Base-by-base conservation (phyloP, 2,329 filamentous ascomycete genomes). In the Beauveria australis region DNA sequence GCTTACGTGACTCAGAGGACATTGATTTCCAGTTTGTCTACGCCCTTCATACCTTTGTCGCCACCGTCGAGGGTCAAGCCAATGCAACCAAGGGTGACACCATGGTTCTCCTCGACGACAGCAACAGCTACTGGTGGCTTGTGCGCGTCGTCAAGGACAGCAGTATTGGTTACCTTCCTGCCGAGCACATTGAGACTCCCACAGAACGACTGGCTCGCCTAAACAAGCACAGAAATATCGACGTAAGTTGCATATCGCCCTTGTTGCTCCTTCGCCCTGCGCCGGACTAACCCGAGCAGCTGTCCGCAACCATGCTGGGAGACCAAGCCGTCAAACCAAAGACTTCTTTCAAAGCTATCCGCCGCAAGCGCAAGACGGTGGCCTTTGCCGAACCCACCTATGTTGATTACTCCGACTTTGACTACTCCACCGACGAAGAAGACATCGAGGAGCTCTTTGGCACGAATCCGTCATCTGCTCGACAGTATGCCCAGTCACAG, bases 21-120 rank as follows among this genome's bases (percentile, higher is more conserved):
- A 99, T 99, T 76, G 94, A 99, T 81, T 97, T 99, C 79, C 93
- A 97, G 74, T 97, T 97, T 76, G 94, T 99, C 63, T 99, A 99
- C 77, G 94, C 94, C 30, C 81, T 99, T 62, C 94, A 97, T 73
- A 99, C 93, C 2, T 99, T 99, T 70, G 90, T 97, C 65, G 94
- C 94, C 30, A 97, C 94, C 0, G 94, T 99, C 53, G 94, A 99
- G 76, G 94, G 94, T 30, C 94, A 99, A 75, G 94, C 94, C 64
- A 99, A 97, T 78, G 94, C 94, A 62, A 95, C 91, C 40, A 99
- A 99, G 76, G 94, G 94, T 56, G 94, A 99, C 71, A 97, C 93
- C 16, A 99, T 99, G 94, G 93, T 97, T 59, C 80, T 99, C 65
- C 83, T 99, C 24, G 94, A 99, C 70, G 94, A 99, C 70, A 97